phyloP scores from a whole-genome alignment of 2,329 filamentous ascomycete genomes.

The Cladophialophora bantiana region DNA sequence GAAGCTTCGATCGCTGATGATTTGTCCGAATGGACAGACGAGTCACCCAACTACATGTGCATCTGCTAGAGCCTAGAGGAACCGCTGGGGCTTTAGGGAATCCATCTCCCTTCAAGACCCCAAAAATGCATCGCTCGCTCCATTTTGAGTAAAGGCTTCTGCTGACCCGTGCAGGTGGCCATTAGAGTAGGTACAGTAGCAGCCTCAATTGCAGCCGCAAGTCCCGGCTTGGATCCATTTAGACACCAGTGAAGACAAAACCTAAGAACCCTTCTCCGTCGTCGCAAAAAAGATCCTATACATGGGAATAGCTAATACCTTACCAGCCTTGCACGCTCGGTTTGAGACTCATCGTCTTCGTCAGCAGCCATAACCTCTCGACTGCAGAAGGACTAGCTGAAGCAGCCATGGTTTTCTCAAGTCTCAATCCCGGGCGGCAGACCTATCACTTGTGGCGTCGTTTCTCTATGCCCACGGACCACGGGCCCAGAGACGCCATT shows the following conservation, averaged over 20 bases:
- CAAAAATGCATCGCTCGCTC: not conserved
- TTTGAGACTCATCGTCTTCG: slow-evolving; percentile 1
- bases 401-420: slow-evolving; percentile 15
- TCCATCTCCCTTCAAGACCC: not conserved
- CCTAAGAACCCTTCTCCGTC: not conserved
- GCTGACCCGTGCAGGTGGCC: not conserved
- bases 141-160: slow-evolving; percentile 6
- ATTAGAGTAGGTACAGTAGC: not conserved
- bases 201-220: not conserved
- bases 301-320: not conserved
- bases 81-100: not conserved
- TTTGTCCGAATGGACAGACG: not conserved
- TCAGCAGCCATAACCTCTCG: not conserved
- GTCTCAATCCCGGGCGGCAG: slow-evolving; percentile 8
- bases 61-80: not conserved
- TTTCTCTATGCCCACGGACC: slow-evolving; percentile 14
- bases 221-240: not conserved
- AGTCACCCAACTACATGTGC: not conserved
- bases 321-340: slow-evolving; percentile 7
- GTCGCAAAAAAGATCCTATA: not conserved
- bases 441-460: slow-evolving; percentile 19
- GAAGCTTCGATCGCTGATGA: not conserved
- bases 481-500: slow-evolving; percentile 12
- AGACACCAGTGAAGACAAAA: not conserved
- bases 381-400: not conserved